These are phyloP conservation scores for Camelina neglecta DNA, from an alignment of 345 rosid genomes.

Conservation along the genomic window DNA sequence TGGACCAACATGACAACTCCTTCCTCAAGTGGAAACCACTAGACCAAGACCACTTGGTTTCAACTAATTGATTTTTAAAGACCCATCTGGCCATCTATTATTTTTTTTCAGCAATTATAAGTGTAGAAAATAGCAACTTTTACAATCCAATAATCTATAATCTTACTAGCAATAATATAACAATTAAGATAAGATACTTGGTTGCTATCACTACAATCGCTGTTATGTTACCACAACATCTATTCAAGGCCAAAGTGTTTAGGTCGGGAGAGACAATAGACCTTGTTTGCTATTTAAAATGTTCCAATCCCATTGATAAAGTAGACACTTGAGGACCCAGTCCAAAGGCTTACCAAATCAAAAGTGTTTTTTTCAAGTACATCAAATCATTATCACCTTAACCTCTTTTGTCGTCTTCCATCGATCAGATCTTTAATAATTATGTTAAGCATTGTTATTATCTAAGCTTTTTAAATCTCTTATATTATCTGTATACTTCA, in stretches of 20 bases:
- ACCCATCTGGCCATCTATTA: background rate
- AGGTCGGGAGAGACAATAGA: slow-evolving; percentile 40
- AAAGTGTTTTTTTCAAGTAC: slow-evolving; percentile 42
- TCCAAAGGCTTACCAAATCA: slow-evolving; percentile 26
- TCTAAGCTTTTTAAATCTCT: background rate
- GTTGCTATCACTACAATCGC: slow-evolving; percentile 33
- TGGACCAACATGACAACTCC: too few relatives aligned
- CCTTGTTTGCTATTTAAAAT: slow-evolving; percentile 37
- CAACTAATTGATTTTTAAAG: background rate
- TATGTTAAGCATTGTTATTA: background rate
- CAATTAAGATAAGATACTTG: slow-evolving; percentile 17
- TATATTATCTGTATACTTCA: background rate
- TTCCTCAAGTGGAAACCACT: too few relatives aligned
- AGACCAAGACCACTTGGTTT: too few relatives aligned
- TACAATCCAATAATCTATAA: background rate
- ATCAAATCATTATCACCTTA: slow-evolving; percentile 37
- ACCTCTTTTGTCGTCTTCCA: slow-evolving; percentile 37
- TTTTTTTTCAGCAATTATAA: background rate
- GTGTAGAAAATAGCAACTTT: background rate
- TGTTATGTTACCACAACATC: slow-evolving; percentile 34
- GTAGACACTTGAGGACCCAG: slow-evolving; percentile 39
- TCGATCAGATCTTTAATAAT: slow-evolving; percentile 8
- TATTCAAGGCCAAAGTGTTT: slow-evolving; percentile 41
- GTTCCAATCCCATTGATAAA: slow-evolving; percentile 31
- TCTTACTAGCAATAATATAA: background rate